These are phyloP conservation scores for Arxiozyma slooffiae DNA, from an alignment of 1,139 yeast species.

Conservation along the genomic window DNA sequence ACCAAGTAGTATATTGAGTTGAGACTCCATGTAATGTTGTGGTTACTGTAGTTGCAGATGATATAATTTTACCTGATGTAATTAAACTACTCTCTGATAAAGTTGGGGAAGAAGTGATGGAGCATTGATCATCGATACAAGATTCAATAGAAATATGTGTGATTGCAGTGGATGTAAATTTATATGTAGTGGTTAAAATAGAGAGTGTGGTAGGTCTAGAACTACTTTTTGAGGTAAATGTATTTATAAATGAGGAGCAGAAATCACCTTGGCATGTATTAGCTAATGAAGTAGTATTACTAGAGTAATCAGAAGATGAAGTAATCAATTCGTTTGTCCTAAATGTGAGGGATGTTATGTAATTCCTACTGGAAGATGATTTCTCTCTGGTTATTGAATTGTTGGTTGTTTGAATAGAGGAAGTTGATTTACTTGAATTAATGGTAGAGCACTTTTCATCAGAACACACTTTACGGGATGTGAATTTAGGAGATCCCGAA, in stretches of 20 bases:
- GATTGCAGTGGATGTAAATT: not conserved
- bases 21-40: slow-evolving; percentile 23
- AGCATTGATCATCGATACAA: not conserved
- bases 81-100: not conserved
- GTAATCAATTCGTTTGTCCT: not conserved
- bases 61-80: slow-evolving; percentile 21
- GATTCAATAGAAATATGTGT: not conserved
- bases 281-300: not conserved
- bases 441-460: not conserved
- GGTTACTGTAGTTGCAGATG: slow-evolving; percentile 32
- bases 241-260: not conserved
- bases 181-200: not conserved
- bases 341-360: not conserved
- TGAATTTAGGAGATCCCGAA: no score
- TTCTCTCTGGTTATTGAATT: no score
- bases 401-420: not conserved
- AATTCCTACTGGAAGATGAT: not conserved
- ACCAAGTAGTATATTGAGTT: slow-evolving; percentile 32
- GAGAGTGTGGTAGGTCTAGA: not conserved
- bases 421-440: not conserved
- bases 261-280: not conserved
- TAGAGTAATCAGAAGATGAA: not conserved
- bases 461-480: not conserved
- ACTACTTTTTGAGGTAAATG: not conserved
- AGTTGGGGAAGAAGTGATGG: not conserved